A percentile compares a stretch with the other conserved stretches of the same genome.
Evolutionary conservation across 2,329 filamentous ascomycete species (phyloP).

Genomic region (Hymenoscyphus fraxineus): DNA sequence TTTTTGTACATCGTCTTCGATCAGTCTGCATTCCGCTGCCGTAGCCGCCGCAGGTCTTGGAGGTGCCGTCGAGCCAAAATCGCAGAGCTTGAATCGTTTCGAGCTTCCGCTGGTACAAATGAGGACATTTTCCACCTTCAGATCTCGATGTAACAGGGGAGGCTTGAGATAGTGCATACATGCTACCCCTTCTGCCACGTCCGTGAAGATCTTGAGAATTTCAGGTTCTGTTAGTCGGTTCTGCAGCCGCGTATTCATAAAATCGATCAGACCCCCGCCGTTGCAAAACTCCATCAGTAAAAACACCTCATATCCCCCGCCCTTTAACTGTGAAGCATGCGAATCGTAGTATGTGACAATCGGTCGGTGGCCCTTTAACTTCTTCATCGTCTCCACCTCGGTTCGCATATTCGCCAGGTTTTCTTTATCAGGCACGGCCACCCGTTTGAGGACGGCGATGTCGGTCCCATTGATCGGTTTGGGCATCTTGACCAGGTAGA

Average conservation of each 20-base stretch:
- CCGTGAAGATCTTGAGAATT: constrained; percentile 93
- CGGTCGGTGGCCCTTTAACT: constrained; percentile 89
- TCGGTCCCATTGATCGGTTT: constrained; percentile 43
- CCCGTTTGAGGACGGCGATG: constrained; percentile 56
- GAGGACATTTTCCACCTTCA: constrained; percentile 97
- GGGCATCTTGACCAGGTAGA: constrained; percentile 89
- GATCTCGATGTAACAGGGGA: constrained; percentile 82
- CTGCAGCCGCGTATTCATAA: constrained; percentile 98
- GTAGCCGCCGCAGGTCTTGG: constrained; percentile 82
- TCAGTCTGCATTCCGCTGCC: constrained; percentile 80
- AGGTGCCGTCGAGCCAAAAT: constrained; percentile 89
- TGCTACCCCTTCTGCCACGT: constrained; percentile 92
- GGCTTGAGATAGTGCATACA: constrained; percentile 99
- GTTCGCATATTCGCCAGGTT: constrained; percentile 92
- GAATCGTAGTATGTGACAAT: constrained; percentile 99
- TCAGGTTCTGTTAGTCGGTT: constrained; percentile 96
- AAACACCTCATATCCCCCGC: constrained; percentile 95
- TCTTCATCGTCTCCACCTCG: constrained; percentile 99
- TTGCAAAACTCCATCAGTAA: constrained; percentile 97
- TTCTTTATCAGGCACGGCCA: constrained; percentile 95
- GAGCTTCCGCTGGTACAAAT: constrained; percentile 62
- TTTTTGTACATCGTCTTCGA: constrained; percentile 95
- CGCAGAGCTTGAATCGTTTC: constrained; percentile 89
- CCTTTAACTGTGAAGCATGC: constrained; percentile 88
- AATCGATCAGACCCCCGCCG: constrained; percentile 94